Percentiles rank a stretch among this genome's conserved stretches.
These are phyloP conservation scores for Berkeleyomyces basicola DNA, from an alignment of 2,329 filamentous ascomycete genomes.

Conservation along the genomic window DNA sequence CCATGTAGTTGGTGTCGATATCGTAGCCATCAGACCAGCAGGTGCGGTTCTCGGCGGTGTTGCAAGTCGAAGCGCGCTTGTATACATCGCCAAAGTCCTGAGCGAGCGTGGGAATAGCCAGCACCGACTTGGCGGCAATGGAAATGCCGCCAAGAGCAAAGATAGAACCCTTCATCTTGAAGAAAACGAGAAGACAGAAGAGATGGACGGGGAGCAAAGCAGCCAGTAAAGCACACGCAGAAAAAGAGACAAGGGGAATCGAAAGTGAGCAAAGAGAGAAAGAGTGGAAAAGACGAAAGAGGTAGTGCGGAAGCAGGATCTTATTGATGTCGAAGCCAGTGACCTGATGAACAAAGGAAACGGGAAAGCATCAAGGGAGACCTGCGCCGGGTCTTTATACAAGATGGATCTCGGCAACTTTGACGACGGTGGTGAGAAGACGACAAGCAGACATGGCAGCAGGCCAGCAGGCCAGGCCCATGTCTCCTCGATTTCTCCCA, in stretches of 20 bases:
- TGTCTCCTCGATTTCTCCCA: background rate
- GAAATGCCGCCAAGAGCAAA: conserved; percentile 5
- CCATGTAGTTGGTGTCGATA: conserved; percentile 19
- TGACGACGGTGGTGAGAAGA: background rate
- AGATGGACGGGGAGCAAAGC: background rate
- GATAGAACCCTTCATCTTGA: conserved; percentile 11
- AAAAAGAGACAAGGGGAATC: background rate
- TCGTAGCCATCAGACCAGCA: conserved; percentile 19
- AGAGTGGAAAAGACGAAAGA: background rate
- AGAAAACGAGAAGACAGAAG: conserved; percentile 1
- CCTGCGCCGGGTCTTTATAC: conserved; percentile 9
- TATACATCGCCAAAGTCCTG: conserved; percentile 18
- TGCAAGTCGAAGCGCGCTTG: conserved; percentile 15
- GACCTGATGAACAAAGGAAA: conserved; percentile 8
- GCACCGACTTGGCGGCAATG: conserved; percentile 9
- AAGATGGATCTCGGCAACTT: background rate
- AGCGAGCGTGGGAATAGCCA: conserved; percentile 4
- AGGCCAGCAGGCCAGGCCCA: background rate
- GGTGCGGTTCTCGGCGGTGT: conserved; percentile 16
- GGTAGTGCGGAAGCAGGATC: conserved; percentile 5
- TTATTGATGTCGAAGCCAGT: conserved; percentile 6
- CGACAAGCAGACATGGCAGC: background rate
- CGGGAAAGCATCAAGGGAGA: conserved; percentile 1
- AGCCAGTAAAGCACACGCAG: background rate
- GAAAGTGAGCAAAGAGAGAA: background rate